These are phyloP conservation scores for Tylopilus subfusipes DNA, from an alignment of 768 basidiomycete genomes.

Conservation along the genomic window DNA sequence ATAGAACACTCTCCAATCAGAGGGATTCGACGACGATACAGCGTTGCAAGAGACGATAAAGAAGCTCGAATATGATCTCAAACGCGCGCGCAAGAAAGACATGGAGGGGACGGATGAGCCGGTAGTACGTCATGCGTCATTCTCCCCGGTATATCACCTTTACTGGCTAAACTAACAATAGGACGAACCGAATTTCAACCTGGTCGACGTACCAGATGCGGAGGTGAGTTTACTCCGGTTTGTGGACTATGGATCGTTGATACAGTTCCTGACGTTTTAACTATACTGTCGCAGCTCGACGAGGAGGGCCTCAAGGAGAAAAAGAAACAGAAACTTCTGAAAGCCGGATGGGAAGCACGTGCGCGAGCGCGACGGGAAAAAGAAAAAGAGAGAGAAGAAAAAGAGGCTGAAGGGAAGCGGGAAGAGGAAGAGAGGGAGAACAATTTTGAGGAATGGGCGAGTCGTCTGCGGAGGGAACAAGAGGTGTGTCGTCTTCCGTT, in stretches of 20 bases:
- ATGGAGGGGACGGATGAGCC: slow-evolving; percentile 65
- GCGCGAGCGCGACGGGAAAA: slow-evolving; percentile 82
- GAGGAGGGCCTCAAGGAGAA: slow-evolving; percentile 95
- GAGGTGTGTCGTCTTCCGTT: slow-evolving; percentile 47
- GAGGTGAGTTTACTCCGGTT: slow-evolving; percentile 47
- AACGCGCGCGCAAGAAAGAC: slow-evolving; percentile 79
- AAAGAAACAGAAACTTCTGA: slow-evolving; percentile 86
- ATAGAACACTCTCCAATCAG: slow-evolving; percentile 57
- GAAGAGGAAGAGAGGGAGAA: slow-evolving; percentile 72
- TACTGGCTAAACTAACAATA: slow-evolving; percentile 24
- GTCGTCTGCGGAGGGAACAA: slow-evolving; percentile 71
- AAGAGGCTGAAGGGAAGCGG: slow-evolving; percentile 52
- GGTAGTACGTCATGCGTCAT: slow-evolving; percentile 33
- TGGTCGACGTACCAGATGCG: slow-evolving; percentile 88
- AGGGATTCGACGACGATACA: slow-evolving; percentile 76
- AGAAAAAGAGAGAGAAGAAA: slow-evolving; percentile 74
- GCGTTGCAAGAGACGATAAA: slow-evolving; percentile 80
- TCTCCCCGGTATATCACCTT: not conserved
- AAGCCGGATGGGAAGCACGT: slow-evolving; percentile 91
- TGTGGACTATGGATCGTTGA: not conserved
- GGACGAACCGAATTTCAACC: slow-evolving; percentile 85
- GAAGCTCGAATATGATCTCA: slow-evolving; percentile 77
- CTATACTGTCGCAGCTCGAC: slow-evolving; percentile 52
- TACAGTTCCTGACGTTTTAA: not conserved
- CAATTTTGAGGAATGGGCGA: slow-evolving; percentile 73